phyloP scores from a whole-genome alignment of 495 filamentous ascomycete genomes.

The Pseudomonodictys pantanalensis region DNA sequence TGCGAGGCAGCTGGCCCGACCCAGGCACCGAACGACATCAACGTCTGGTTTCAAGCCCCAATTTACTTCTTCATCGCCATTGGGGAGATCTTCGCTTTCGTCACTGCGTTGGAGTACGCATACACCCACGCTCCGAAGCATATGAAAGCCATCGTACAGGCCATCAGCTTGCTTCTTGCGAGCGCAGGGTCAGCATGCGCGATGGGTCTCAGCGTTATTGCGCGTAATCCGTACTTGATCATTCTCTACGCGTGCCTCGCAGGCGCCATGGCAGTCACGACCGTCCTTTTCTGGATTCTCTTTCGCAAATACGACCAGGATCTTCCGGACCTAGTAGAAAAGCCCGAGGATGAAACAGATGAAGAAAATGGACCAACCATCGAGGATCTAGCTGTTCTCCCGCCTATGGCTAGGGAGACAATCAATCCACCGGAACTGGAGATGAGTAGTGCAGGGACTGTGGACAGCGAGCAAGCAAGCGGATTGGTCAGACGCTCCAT shows the following conservation, averaged over 20 bases:
- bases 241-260: slow-evolving; percentile 14
- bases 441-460: too few species aligned
- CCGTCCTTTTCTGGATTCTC: slow-evolving; percentile 4
- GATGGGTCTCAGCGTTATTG: slow-evolving; percentile 11
- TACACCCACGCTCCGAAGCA: slow-evolving; percentile 8
- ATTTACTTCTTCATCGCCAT: slow-evolving; percentile 21
- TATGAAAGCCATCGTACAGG: slow-evolving; percentile 26
- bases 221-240: slow-evolving; percentile 14
- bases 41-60: slow-evolving; percentile 18
- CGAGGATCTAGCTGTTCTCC: too few species aligned
- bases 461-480: too few species aligned
- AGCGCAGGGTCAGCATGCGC: slow-evolving; percentile 5
- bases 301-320: not conserved
- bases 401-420: too few species aligned
- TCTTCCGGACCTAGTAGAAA: too few species aligned
- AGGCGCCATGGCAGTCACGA: slow-evolving; percentile 3
- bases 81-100: slow-evolving; percentile 19
- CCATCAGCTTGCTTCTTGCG: slow-evolving; percentile 11
- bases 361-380: not conserved
- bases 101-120: slow-evolving; percentile 31
- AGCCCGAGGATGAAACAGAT: not conserved
- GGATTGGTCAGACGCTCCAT: too few species aligned
- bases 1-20: slow-evolving; percentile 29
- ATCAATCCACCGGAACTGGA: too few species aligned
- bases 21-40: slow-evolving; percentile 3